Evolutionary conservation across 192 early-diverging fungal genomes (phyloP).

Genomic region (Coemansia sp.): DNA sequence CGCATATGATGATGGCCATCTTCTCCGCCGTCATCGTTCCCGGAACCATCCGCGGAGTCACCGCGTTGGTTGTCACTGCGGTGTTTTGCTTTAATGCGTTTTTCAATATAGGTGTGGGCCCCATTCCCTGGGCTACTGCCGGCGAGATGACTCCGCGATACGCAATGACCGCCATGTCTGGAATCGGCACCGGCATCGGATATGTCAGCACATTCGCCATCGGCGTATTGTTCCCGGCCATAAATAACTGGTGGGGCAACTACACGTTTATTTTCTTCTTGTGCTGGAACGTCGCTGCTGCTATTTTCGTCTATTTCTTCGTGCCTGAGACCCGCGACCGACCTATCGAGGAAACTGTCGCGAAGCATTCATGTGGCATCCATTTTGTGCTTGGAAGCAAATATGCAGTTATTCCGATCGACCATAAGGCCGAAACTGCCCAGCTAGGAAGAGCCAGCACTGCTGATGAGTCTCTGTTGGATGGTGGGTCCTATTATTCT

Average conservation of each 20-base stretch:
- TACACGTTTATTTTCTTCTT: constrained; percentile 68
- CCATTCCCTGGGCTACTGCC: constrained; percentile 77
- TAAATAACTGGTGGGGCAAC: constrained; percentile 53
- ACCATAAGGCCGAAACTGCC: constrained; percentile 14
- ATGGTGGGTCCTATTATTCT: neutral
- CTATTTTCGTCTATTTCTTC: constrained; percentile 62
- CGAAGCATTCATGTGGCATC: constrained; percentile 47
- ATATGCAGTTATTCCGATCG: constrained; percentile 27
- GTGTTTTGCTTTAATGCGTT: constrained; percentile 73
- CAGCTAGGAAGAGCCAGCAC: neutral
- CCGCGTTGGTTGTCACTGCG: constrained; percentile 55
- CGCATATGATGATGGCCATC: constrained; percentile 59
- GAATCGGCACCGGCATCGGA: constrained; percentile 70
- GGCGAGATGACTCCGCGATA: constrained; percentile 78
- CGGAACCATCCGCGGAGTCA: constrained; percentile 54
- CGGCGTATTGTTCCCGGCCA: constrained; percentile 60
- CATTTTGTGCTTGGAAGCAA: constrained; percentile 43
- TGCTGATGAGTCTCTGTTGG: neutral
- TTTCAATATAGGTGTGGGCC: constrained; percentile 78
- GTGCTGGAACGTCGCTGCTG: constrained; percentile 59
- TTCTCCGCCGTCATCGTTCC: constrained; percentile 62
- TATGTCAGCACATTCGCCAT: constrained; percentile 64
- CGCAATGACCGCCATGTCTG: constrained; percentile 66
- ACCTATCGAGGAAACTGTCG: constrained; percentile 63
- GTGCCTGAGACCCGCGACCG: constrained; percentile 80